phyloP scores from a whole-genome alignment of 495 filamentous ascomycete species.

The Penicillium bovifimosum region DNA sequence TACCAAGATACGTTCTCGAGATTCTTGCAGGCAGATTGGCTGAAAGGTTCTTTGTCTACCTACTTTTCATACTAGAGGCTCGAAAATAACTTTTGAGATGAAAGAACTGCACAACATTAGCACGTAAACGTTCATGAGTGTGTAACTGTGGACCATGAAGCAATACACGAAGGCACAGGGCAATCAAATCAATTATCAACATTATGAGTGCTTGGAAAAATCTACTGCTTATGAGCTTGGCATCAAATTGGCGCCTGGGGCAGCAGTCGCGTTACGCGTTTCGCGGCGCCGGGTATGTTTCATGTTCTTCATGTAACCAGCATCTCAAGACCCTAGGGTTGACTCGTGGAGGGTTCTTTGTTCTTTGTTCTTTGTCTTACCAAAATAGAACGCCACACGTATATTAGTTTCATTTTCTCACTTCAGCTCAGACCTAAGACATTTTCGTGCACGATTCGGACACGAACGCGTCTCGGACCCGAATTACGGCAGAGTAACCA shows the following conservation, averaged over 20 bases:
- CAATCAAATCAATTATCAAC: background rate
- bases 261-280: constrained; percentile 12
- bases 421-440: background rate
- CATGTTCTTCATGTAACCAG: constrained; percentile 1
- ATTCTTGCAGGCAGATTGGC: background rate
- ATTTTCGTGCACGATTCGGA: background rate
- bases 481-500: too few relatives aligned
- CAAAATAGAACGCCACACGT: background rate
- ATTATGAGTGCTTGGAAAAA: too few relatives aligned
- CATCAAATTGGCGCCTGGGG: background rate
- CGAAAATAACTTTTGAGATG: background rate
- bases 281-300: background rate
- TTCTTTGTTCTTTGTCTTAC: constrained; percentile 1
- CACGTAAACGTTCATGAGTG: background rate
- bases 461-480: background rate
- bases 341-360: too few relatives aligned
- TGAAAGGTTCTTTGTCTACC: background rate
- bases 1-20: background rate
- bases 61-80: background rate
- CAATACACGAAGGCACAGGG: too few relatives aligned
- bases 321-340: background rate
- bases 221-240: background rate
- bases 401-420: too few relatives aligned
- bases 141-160: background rate
- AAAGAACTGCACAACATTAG: background rate